These are phyloP conservation scores for Sparassis latifolia DNA, from an alignment of 1,284 basidiomycete genomes.

Conservation along the genomic window DNA sequence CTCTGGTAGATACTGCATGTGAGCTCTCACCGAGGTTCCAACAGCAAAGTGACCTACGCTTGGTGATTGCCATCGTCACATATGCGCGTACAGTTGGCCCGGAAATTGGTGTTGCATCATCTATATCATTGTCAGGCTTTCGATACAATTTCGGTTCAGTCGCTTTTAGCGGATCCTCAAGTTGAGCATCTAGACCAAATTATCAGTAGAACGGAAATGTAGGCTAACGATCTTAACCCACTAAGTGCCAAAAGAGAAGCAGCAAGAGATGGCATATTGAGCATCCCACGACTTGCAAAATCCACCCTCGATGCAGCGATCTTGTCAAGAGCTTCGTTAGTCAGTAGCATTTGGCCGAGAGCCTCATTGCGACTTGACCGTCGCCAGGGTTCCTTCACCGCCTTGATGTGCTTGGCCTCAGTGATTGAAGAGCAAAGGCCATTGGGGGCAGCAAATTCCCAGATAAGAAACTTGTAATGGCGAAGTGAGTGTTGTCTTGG, in stretches of 20 bases:
- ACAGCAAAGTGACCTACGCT: neutral
- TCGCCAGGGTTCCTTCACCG: constrained; percentile 21
- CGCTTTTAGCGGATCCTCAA: too few species aligned
- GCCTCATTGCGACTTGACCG: constrained; percentile 13
- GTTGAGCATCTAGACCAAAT: too few species aligned
- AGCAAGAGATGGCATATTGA: constrained; percentile 9
- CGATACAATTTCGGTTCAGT: too few species aligned
- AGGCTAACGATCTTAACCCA: too few species aligned
- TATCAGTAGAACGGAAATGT: too few species aligned
- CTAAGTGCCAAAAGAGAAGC: too few species aligned
- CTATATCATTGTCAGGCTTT: neutral
- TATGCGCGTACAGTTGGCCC: neutral
- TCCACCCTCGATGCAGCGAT: constrained; percentile 10
- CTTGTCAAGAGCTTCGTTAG: constrained; percentile 17
- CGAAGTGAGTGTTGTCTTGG: constrained; percentile 11
- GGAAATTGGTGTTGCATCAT: neutral
- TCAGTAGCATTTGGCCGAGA: constrained; percentile 19
- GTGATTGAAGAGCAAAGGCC: constrained; percentile 21
- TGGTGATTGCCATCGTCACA: neutral
- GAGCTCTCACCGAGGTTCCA: neutral
- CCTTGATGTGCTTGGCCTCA: constrained; percentile 19
- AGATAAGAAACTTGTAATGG: constrained; percentile 13
- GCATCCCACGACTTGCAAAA: constrained; percentile 9
- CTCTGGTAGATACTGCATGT: neutral
- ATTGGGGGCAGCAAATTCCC: constrained; percentile 15